Evolutionary conservation across 768 basidiomycete species (phyloP), one percentile per base, ranked within the genome.

Genomic region (Boletus fagicola): DNA sequence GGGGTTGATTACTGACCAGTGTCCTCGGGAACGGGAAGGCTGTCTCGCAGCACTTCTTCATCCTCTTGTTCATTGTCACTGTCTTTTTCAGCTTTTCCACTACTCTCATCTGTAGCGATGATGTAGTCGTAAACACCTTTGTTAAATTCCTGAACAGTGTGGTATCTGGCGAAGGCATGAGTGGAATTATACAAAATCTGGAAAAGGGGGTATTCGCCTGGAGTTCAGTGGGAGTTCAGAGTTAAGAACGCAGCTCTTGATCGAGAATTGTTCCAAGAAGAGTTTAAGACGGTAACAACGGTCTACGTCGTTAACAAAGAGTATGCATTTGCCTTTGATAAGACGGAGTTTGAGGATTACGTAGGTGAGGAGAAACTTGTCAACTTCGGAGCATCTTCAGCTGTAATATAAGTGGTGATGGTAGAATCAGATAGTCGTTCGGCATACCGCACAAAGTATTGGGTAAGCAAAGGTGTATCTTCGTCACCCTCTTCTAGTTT

Each of bases 51-150:
- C 12, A 57, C 64, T n/a, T 67, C 77, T 15, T 67, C 73, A 18
- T 75, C 76, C 15, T 74, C 73, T 20, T 73, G 66, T 52, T 83
- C 83, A 12, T 74, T 73, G 11, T 78, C 79, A n/a, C 71, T 70
- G 54, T 86, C 84, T 16, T 75, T 75, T 54, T 82, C 82, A 1
- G 77, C 75, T 4, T 76, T 77, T 4, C 78, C 76, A 1, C 84
- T 83, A 56, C 84, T 85, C 74, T 98, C 97, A 68, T 98, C 96
- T 11, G 95, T 96, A 1, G 97, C 97, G 53, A 99, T 97, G 61
- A 98, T 94, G 71, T 98, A 98, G 70, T 99, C 94, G 65, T 98
- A 98, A 9, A 97, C 92, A 2, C 97, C 97, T 64, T 92, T 91
- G 73, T 99, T 99, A 68, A 99, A 99, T 72, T 98, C 97, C 65